Percentiles rank a stretch among this genome's conserved stretches.
phyloP scores from a whole-genome alignment of 805 yeast species.

The Wickerhamiella cacticola region DNA sequence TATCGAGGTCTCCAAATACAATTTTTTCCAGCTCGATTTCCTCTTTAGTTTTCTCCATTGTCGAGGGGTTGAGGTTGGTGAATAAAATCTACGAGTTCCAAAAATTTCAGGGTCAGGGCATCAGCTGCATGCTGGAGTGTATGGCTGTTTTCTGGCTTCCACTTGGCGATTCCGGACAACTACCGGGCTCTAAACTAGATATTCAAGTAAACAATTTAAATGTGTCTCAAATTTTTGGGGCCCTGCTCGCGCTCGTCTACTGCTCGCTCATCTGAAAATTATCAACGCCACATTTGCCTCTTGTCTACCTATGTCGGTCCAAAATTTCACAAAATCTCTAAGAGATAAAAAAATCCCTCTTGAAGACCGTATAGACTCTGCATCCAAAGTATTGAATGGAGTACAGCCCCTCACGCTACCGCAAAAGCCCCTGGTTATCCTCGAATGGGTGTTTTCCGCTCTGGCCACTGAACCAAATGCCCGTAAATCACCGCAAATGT shows the following conservation, averaged over 20 bases:
- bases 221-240: too few relatives aligned
- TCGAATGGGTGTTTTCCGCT: slow-evolving; percentile 30
- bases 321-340: slow-evolving; percentile 26
- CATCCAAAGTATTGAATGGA: slow-evolving; percentile 18
- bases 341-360: slow-evolving; percentile 22
- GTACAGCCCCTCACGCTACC: slow-evolving; percentile 24
- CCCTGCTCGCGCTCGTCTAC: too few relatives aligned
- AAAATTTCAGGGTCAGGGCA: slow-evolving; percentile 16
- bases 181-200: too few relatives aligned
- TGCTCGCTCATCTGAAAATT: too few relatives aligned
- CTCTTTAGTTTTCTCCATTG: slow-evolving; percentile 61
- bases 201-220: too few relatives aligned
- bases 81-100: slow-evolving; percentile 1
- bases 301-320: slow-evolving; percentile 17
- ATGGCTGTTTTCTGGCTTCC: too few relatives aligned
- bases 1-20: slow-evolving; percentile 79
- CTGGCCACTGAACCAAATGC: slow-evolving; percentile 19
- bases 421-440: slow-evolving; percentile 24
- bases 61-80: not conserved
- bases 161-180: too few relatives aligned
- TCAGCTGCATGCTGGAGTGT: too few relatives aligned
- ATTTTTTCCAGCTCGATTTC: slow-evolving; percentile 67
- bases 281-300: not conserved
- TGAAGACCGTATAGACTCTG: slow-evolving; percentile 19
- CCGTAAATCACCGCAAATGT: slow-evolving; percentile 13